Evolutionary conservation across 305 asterid species (phyloP), one percentile per base, ranked within the genome.

Genomic region (Coffea humblotiana): DNA sequence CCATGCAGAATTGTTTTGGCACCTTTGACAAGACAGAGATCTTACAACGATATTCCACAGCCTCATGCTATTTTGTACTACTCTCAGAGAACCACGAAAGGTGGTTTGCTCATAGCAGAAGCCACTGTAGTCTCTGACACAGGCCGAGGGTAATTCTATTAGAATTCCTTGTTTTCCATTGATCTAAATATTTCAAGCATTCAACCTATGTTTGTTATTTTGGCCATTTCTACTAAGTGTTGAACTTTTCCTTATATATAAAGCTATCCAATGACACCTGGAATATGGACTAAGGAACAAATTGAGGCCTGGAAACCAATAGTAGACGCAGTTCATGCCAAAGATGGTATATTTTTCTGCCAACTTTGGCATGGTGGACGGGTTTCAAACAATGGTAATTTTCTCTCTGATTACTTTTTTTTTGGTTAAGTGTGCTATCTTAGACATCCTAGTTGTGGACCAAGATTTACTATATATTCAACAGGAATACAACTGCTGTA

Each of bases 241-340:
- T 32, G 15, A 25, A 32, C 12, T 16, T 67, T 54, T 16, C 13
- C 1, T 19, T 29, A 27, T 23, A 51, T 66, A 65, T 51, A 78
- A 91, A 40, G 95, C 81, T 91, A 88, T 74, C 89, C 89, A 0
- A 0, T 70, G n/a, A 91, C 92, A 66, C 93, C 94, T 84, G 86
- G 43, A 40, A 40, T 40, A 40, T 40, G 43, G 43, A 40, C 43
- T 40, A 40, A 40, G 43, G 43, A 40, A 40, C 43, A 40, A 40
- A 40, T 3, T 40, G 43, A 40, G 43, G 43, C 43, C 3, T 40
- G 43, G 43, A 83, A 83, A 72, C 82, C 84, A 19, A 80, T 80
- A 56, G 93, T 92, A 15, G 88, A 90, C 1, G 94, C 94, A 0
- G 94, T 92, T 83, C 97, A 92, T 85, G 94, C 94, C 77, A 92